These are phyloP conservation scores for Gloeopeniophorella convolvens DNA, from an alignment of 768 basidiomycete genomes.

Conservation along the genomic window DNA sequence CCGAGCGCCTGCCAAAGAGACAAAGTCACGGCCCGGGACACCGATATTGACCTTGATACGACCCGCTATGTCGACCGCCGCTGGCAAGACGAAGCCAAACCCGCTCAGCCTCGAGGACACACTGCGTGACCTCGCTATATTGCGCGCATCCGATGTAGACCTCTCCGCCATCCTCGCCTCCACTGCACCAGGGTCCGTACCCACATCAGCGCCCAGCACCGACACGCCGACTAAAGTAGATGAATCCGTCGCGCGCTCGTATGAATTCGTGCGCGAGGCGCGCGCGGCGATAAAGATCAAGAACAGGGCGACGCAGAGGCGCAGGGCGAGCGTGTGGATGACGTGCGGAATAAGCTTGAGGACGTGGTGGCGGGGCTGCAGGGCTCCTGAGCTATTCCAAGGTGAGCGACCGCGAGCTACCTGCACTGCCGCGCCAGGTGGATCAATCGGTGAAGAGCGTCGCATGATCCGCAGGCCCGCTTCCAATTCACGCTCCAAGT, in stretches of 20 bases:
- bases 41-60: too few relatives aligned
- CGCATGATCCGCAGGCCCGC: too few relatives aligned
- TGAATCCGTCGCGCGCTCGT: constrained; percentile 44
- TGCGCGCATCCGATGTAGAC: constrained; percentile 52
- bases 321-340: constrained; percentile 50
- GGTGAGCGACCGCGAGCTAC: too few relatives aligned
- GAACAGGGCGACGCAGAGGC: constrained; percentile 43
- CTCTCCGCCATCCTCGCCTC: constrained; percentile 29
- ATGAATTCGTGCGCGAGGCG: constrained; percentile 52
- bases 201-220: not conserved
- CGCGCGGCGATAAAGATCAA: constrained; percentile 50
- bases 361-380: constrained; percentile 36
- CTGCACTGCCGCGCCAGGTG: too few relatives aligned
- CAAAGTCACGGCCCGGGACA: too few relatives aligned
- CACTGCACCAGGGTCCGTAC: not conserved
- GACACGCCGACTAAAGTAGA: constrained; percentile 25
- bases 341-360: constrained; percentile 47
- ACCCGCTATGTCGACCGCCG: too few relatives aligned
- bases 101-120: constrained; percentile 53
- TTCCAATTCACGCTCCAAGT: too few relatives aligned
- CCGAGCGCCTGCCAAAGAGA: too few relatives aligned
- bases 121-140: constrained; percentile 64
- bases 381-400: too few relatives aligned
- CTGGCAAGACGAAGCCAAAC: constrained; percentile 30
- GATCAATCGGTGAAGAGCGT: too few relatives aligned